Evolutionary conservation across 441 rosid species (phyloP).

Genomic region (Euphorbia corollata): DNA sequence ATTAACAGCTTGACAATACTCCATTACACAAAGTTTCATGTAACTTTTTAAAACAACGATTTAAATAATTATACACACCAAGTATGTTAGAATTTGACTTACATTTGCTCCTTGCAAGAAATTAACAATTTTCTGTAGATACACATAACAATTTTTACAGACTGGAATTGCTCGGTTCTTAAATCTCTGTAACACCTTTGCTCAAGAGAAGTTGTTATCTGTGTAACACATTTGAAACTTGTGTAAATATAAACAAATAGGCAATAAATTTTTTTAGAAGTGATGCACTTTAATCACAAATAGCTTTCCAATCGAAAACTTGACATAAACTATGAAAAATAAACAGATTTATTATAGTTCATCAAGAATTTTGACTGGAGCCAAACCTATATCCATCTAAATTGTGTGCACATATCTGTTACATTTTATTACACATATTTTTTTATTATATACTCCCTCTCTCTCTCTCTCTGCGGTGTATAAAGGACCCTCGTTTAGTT

Average conservation of each 20-base stretch:
- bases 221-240: slow-evolving; percentile 23
- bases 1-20: not conserved
- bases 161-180: slow-evolving; percentile 71
- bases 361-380: not conserved
- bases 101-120: slow-evolving; percentile 89
- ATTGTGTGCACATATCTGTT: not conserved
- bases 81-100: slow-evolving; percentile 30
- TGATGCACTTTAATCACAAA: not conserved
- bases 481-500: not conserved
- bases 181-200: slow-evolving; percentile 92
- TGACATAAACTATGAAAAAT: not conserved
- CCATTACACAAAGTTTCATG: not conserved
- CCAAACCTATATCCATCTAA: not conserved
- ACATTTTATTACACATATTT: not conserved
- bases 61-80: slow-evolving; percentile 12
- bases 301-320: not conserved
- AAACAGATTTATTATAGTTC: not conserved
- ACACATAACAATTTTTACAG: slow-evolving; percentile 66
- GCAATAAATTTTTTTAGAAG: slow-evolving; percentile 10
- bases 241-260: slow-evolving; percentile 15
- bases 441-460: not conserved
- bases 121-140: slow-evolving; percentile 75
- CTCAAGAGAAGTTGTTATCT: slow-evolving; percentile 79
- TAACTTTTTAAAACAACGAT: slow-evolving; percentile 1
- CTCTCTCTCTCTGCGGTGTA: not conserved